Evolutionary conservation across 805 yeast genomes (phyloP).

Genomic region (Saccharomycopsis lassenensis): DNA sequence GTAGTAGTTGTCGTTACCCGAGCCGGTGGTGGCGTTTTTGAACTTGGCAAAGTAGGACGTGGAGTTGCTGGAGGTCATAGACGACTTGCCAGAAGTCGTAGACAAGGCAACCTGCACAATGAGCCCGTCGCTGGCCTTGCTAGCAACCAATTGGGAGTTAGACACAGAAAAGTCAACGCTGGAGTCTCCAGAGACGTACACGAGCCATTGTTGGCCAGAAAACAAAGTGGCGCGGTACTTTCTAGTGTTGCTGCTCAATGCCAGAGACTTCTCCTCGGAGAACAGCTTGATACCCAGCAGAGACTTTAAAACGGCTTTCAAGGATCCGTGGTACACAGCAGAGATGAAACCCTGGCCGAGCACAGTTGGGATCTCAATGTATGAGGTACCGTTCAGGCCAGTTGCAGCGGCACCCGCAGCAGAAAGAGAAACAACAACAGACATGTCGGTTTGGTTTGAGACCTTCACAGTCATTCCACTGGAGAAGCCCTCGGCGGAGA

Average conservation of each 20-base stretch:
- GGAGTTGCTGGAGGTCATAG: too few species aligned
- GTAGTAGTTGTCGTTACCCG: constrained; percentile 28
- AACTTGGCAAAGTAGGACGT: too few species aligned
- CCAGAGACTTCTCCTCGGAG: constrained; percentile 28
- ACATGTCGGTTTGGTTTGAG: constrained; percentile 15
- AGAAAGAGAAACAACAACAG: constrained; percentile 12
- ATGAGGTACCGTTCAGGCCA: constrained; percentile 26
- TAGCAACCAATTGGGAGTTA: constrained; percentile 33
- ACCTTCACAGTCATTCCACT: constrained; percentile 23
- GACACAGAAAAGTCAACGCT: constrained; percentile 24
- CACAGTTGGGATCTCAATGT: constrained; percentile 46
- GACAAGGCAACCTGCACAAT: constrained; percentile 44
- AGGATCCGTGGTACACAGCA: constrained; percentile 41
- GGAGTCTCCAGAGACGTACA: constrained; percentile 38
- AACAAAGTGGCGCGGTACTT: constrained; percentile 47
- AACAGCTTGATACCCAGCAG: constrained; percentile 54
- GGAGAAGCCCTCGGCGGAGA: constrained; percentile 34
- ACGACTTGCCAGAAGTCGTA: too few species aligned
- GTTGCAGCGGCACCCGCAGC: constrained; percentile 16
- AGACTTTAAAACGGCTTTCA: constrained; percentile 46
- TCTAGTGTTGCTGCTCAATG: constrained; percentile 26
- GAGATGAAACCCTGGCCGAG: constrained; percentile 79
- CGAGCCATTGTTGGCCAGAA: constrained; percentile 53
- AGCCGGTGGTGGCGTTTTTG: constrained; percentile 29
- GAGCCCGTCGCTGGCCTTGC: constrained; percentile 35